Base-by-base conservation (phyloP, 2,329 filamentous ascomycete genomes). In the Canariomyces notabilis region DNA sequence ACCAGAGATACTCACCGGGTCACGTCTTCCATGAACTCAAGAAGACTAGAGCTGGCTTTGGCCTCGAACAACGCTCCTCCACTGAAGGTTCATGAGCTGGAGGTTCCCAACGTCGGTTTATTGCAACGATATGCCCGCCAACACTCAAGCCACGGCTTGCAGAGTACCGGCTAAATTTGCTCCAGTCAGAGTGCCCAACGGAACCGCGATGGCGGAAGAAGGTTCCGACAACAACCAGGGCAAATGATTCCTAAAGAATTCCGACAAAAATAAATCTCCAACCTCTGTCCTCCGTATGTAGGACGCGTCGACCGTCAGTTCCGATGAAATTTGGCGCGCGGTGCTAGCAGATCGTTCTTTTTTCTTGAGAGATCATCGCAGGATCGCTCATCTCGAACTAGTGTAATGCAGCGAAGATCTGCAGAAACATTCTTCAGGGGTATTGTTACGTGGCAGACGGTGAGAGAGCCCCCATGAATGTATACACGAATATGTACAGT, bases 81-180 rank as follows among this genome's bases (percentile, higher is more conserved):
- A n/a, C n/a, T n/a, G n/a, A n/a, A n/a, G n/a, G n/a, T n/a, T n/a
- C n/a, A n/a, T n/a, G n/a, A n/a, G n/a, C n/a, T n/a, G n/a, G n/a
- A n/a, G n/a, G n/a, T n/a, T n/a, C n/a, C n/a, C n/a, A n/a, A n/a
- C n/a, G n/a, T n/a, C n/a, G n/a, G n/a, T n/a, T n/a, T n/a, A n/a
- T n/a, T n/a, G n/a, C n/a, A n/a, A n/a, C n/a, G 26, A 29, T 12
- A 29, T 29, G 26, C 14, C 26, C 14, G 7, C 4, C n/a, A 29
- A 16, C 18, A 29, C 37, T 29, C 33, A 15, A 35, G 12, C 8
- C 33, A 35, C 15, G 7, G 9, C 8, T 16, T 11, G 7, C 18
- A 35, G 16, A 35, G 21, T 22, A 12, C 49, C 44, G 49, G 49
- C 34, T 48, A 51, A 48, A 51, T 51, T 37, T 32, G 7, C 16